Base-by-base conservation (phyloP, 1,284 basidiomycete genomes). In the Malassezia brasiliensis region DNA sequence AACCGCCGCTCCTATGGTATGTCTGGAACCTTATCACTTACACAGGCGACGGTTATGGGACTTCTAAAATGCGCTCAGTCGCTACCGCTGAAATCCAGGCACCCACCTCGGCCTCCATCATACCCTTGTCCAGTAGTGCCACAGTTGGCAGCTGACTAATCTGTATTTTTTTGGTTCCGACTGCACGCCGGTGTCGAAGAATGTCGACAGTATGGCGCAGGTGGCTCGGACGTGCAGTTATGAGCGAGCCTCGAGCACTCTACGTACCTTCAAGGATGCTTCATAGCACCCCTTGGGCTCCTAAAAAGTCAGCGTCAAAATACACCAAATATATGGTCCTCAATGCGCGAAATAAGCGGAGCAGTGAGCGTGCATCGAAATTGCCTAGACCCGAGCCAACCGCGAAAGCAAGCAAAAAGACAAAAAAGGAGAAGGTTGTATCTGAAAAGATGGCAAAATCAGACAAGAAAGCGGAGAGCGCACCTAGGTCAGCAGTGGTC, bases 1-100 rank as follows among this genome's bases (percentile, higher is more conserved):
- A 85, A 52, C 85, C 90, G 0, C 90, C 90, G 0, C 77, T 80
- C 20, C 65, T 81, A 48, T 70, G 94, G 90, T 94, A 69, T 79
- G 90, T 83, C 30, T 8, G 9, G 31, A 3, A 3, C 22, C n/a
- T 44, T 36, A 5, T 36, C 19, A 8, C 45, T 34, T 17, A 47
- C 8, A 22, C 28, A 47, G 45, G 45, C n/a, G 45, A 14, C 32
- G 31, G 31, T 14, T 47, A 12, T 47, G 45, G 45, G 31, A 47
- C 17, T 11, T 14, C 11, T 9, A 45, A 28, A 45, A 28, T 3
- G 14, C 25, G 7, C 7, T 28, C 25, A 28, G 25, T 7, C 25
- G 7, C 7, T 7, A 3, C 25, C 7, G 25, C 25, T 7, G 7
- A 7, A 7, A 28, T 28, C 25, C 7, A 7, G 25, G 25, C 25